Evolutionary conservation across 768 basidiomycete genomes (phyloP), one percentile per base, ranked within the genome.

Genomic region (Naganishia onofrii): DNA sequence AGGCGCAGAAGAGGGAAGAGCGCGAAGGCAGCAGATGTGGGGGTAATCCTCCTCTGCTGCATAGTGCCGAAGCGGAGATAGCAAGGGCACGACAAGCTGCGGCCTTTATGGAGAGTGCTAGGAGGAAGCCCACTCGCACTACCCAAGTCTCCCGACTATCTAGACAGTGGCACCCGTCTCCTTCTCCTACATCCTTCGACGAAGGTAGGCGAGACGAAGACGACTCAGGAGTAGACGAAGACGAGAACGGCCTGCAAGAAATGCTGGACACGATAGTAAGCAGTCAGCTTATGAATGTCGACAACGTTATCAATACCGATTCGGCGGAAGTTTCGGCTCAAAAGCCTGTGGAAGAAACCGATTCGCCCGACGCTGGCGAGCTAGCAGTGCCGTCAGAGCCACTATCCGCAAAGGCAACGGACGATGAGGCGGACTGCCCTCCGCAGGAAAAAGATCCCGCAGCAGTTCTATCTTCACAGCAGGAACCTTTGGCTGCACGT

Each of bases 221-320:
- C 26, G 60, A 29, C 3, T 26, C 17, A 9, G 15, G 15, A 29
- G 36, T 2, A 46, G 38, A 58, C n/a, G 57, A 63, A 23, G 34
- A 46, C n/a, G 38, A 44, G 23, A 26, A 44, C 26, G n/a, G 23
- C 29, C n/a, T 63, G 3, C 15, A 63, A 42, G 42, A 38, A 9
- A 63, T 63, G 60, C 42, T 63, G n/a, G 60, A 63, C 23, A 63
- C 60, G 38, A 63, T 63, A 19, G 60, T 63, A 0, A 44, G 60
- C 60, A 63, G 36, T 21, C 60, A 63, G 60, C 42, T 63, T 17
- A 44, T 44, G 42, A 34, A 46, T 13, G 21, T 63, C 12, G 60
- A 63, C 38, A 31, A 12, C 21, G 13, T n/a, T 3, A 19, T 4
- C 42, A 2, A 26, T 23, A 13, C 23, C 8, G 28, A 44, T 63